A percentile compares a stretch with the other conserved stretches of the same genome.
Evolutionary conservation across 176 grass and related monocot genomes (phyloP).

Genomic region (Aegilops sharonensis): DNA sequence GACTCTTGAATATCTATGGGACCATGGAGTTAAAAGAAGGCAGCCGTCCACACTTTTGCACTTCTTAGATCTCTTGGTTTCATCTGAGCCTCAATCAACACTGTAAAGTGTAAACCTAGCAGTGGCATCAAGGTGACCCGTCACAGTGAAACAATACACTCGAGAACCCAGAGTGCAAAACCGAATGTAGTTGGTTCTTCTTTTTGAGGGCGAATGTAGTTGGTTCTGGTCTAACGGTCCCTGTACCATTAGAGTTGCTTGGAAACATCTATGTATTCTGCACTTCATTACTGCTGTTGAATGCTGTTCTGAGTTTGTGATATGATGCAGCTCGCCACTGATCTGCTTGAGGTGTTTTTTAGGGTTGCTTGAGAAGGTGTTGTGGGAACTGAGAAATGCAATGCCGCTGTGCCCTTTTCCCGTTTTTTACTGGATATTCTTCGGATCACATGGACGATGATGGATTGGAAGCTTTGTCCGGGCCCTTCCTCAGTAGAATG

Average conservation of each 20-base stretch:
- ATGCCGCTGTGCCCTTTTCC: not conserved
- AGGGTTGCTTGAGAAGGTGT: not conserved
- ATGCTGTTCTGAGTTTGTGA: not conserved
- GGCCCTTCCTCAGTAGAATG: not conserved
- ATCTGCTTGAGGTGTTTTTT: not conserved
- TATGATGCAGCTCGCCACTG: not conserved
- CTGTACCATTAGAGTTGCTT: not conserved
- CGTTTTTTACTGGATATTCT: not conserved
- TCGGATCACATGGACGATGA: constrained; percentile 11
- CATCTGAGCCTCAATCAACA: not conserved
- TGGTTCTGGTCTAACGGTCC: not conserved
- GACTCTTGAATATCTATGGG: not conserved
- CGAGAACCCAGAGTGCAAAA: not conserved
- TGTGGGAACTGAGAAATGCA: not conserved
- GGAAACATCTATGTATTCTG: not conserved
- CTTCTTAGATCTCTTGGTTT: not conserved
- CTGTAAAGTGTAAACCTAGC: constrained; percentile 27
- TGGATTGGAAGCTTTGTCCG: not conserved
- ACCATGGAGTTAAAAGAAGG: constrained; percentile 5
- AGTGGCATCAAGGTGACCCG: not conserved
- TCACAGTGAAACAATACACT: not conserved
- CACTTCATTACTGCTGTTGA: not conserved
- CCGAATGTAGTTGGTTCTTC: not conserved
- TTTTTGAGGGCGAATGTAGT: not conserved
- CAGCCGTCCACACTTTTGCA: not conserved